Conservation (phyloP, 2,329 filamentous ascomycete species). For the Arachnopeziza araneosa region DNA sequence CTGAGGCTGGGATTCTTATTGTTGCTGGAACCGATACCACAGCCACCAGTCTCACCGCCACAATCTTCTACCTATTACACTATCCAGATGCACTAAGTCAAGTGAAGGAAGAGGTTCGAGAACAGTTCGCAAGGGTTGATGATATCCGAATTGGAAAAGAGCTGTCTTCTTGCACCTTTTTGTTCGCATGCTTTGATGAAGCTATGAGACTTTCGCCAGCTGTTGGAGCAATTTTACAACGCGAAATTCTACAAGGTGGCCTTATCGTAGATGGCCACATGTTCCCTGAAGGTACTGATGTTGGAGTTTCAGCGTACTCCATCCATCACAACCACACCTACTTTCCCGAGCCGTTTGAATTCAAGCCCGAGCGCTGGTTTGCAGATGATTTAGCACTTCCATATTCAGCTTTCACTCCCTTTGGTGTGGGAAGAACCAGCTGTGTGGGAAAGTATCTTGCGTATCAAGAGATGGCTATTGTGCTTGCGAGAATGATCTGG, state of each 20-base stretch:
- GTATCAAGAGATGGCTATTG: constrained; percentile 19
- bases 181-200: constrained; percentile 38
- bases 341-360: constrained; percentile 37
- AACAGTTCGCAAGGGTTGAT: constrained; percentile 1
- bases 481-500: constrained; percentile 11
- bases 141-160: constrained; percentile 26
- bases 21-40: constrained; percentile 32
- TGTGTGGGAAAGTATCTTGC: constrained; percentile 24
- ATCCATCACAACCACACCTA: constrained; percentile 41
- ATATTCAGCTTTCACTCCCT: constrained; percentile 20
- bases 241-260: constrained; percentile 6
- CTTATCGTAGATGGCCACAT: constrained; percentile 21
- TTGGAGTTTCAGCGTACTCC: constrained; percentile 40
- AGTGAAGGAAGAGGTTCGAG: constrained; percentile 10
- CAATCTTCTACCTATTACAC: constrained; percentile 35
- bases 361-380: constrained; percentile 44
- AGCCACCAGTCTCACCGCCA: constrained; percentile 32
- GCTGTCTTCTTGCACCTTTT: constrained; percentile 33
- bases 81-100: constrained; percentile 20
- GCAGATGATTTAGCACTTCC: neutral
- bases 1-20: too few relatives aligned
- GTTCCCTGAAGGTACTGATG: constrained; percentile 38
- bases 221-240: constrained; percentile 18
- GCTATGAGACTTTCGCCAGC: constrained; percentile 26
- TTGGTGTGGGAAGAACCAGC: constrained; percentile 17